Conservation (phyloP, 108 stramenopile genomes). For the Stephanodiscus triporus region DNA sequence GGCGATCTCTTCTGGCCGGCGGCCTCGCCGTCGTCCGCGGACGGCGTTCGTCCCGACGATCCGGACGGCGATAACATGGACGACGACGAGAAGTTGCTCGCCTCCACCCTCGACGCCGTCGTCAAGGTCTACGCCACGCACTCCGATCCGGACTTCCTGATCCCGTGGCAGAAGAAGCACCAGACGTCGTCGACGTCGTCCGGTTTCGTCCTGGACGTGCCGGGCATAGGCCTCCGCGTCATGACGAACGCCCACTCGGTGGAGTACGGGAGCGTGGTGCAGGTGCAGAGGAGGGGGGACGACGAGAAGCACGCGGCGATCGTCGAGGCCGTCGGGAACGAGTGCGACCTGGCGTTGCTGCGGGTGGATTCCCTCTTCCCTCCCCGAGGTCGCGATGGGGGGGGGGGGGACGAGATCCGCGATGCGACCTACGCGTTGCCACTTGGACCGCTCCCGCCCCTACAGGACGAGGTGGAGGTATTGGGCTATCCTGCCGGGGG, state of each 20-base stretch:
- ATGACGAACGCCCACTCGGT: conserved; percentile 75
- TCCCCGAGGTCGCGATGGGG: conserved; percentile 11
- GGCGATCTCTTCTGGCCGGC: too few species aligned
- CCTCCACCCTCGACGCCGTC: conserved; percentile 52
- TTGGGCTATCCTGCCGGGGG: conserved; percentile 72
- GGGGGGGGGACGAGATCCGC: neutral
- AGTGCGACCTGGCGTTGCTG: conserved; percentile 69
- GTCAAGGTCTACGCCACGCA: conserved; percentile 62
- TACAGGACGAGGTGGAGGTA: conserved; percentile 68
- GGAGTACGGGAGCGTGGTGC: conserved; percentile 59
- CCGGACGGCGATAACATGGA: conserved; percentile 16
- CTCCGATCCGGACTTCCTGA: conserved; percentile 59
- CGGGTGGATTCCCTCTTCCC: conserved; percentile 50
- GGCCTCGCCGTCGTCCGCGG: neutral
- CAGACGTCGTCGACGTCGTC: conserved; percentile 51
- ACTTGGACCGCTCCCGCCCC: conserved; percentile 49
- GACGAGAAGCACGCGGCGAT: conserved; percentile 51
- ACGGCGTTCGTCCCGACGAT: conserved; percentile 16
- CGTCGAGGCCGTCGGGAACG: conserved; percentile 56
- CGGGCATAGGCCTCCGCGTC: conserved; percentile 41
- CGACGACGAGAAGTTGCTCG: conserved; percentile 41
- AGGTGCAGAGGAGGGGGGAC: conserved; percentile 56
- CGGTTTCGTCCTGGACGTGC: conserved; percentile 58
- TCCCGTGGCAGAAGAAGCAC: conserved; percentile 61
- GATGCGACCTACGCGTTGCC: conserved; percentile 28